Conservation (phyloP, 2,329 filamentous ascomycete species). For the Aaosphaeria arxii region DNA sequence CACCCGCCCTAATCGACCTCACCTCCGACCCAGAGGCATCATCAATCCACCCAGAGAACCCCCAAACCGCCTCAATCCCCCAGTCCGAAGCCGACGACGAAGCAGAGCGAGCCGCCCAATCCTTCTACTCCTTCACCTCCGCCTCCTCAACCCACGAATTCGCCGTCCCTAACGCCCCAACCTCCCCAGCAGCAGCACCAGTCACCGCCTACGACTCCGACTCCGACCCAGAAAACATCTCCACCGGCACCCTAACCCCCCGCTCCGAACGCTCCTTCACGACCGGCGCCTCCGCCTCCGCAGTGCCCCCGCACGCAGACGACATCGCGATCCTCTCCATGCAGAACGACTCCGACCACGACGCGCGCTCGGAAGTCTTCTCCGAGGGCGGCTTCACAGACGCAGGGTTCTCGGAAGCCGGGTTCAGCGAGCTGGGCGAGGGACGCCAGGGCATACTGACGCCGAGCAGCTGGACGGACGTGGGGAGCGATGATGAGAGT, state of each 20-base stretch:
- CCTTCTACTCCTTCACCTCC: conserved; percentile 36
- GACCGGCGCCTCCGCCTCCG: conserved; percentile 28
- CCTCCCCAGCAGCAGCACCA: neutral
- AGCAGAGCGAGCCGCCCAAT: conserved; percentile 24
- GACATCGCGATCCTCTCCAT: conserved; percentile 34
- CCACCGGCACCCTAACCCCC: conserved; percentile 37
- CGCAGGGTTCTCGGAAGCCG: conserved; percentile 29
- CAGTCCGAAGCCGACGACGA: conserved; percentile 10
- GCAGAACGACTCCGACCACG: conserved; percentile 32
- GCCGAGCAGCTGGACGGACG: conserved; percentile 39
- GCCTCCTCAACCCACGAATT: conserved; percentile 10
- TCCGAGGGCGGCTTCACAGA: conserved; percentile 36
- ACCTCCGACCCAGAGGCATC: conserved; percentile 17
- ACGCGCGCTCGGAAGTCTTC: conserved; percentile 32
- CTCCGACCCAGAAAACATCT: conserved; percentile 22
- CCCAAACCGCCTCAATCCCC: conserved; percentile 17
- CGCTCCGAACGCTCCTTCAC: conserved; percentile 32
- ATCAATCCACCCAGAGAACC: conserved; percentile 11
- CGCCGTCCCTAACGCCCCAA: conserved; percentile 1
- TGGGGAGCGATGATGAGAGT: conserved; percentile 39
- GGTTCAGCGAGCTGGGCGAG: conserved; percentile 28
- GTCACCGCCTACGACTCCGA: conserved; percentile 14
- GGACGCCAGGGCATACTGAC: conserved; percentile 31
- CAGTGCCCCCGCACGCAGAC: conserved; percentile 27
- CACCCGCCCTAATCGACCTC: conserved; percentile 29